Percentiles rank a stretch among this genome's conserved stretches.
phyloP scores from a whole-genome alignment of 2,329 filamentous ascomycete species.

The Monosporascus sp. region DNA sequence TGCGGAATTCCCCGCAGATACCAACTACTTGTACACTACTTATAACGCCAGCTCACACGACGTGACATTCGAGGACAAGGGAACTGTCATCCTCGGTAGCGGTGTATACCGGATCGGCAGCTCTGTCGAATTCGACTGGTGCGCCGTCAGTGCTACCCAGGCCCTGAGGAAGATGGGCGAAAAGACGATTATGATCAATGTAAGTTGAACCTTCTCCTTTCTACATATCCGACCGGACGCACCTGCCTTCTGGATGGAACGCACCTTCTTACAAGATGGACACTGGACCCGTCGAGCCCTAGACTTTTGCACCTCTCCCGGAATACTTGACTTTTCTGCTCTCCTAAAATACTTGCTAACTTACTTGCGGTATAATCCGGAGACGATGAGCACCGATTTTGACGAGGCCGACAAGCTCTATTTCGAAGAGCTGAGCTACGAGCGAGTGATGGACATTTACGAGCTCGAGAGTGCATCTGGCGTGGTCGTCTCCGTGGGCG shows the following conservation, averaged over 20 bases:
- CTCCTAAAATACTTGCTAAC: not conserved
- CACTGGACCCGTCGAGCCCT: no score
- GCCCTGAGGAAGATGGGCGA: conserved; percentile 81
- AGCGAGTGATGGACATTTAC: conserved; percentile 98
- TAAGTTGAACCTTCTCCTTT: conserved; percentile 33
- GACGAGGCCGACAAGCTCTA: conserved; percentile 89
- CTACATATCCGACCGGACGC: not conserved
- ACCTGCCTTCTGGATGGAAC: no score
- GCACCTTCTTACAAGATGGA: no score
- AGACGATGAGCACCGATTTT: conserved; percentile 73
- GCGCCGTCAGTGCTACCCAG: conserved; percentile 83
- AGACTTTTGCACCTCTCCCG: no score
- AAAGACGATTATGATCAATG: conserved; percentile 97
- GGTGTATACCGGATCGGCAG: conserved; percentile 97
- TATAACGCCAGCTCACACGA: conserved; percentile 96
- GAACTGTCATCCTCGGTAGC: conserved; percentile 81
- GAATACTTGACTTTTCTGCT: no score
- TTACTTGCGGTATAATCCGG: conserved; percentile 51
- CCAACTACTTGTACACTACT: conserved; percentile 95
- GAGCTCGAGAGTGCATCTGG: conserved; percentile 81
- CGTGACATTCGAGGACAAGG: conserved; percentile 88
- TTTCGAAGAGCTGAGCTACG: conserved; percentile 95
- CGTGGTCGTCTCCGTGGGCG: conserved; percentile 92
- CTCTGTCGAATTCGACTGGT: conserved; percentile 99
- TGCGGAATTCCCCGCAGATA: conserved; percentile 91